A percentile compares a stretch with the other conserved stretches of the same genome.
Conservation (phyloP, 2,329 filamentous ascomycete genomes). For the Fonsecaea pugnacius region DNA sequence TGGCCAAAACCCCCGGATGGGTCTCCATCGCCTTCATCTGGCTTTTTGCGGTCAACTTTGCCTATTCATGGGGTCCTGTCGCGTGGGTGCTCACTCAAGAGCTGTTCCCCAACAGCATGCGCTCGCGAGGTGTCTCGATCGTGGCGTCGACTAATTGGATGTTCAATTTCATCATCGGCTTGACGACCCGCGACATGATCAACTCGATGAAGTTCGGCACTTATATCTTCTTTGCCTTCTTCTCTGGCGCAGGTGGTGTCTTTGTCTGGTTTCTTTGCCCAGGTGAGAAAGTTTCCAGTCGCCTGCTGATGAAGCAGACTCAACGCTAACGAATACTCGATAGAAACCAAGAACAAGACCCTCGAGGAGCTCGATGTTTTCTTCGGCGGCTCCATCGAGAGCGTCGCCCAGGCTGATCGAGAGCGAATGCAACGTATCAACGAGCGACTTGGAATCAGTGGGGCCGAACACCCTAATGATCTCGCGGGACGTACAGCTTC, state of each 20-base stretch:
- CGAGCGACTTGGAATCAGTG: background rate
- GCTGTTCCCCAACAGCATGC: conserved; percentile 46
- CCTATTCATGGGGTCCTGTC: conserved; percentile 43
- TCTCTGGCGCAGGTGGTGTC: background rate
- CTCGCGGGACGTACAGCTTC: background rate
- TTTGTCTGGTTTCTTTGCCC: conserved; percentile 4
- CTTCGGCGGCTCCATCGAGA: background rate
- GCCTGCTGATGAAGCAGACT: too few relatives aligned
- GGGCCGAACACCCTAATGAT: background rate
- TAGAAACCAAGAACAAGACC: conserved; percentile 1
- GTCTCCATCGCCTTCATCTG: conserved; percentile 63
- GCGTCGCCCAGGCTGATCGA: background rate
- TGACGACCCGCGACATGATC: background rate
- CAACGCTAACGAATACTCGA: background rate
- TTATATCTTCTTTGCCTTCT: conserved; percentile 6
- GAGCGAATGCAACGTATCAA: background rate
- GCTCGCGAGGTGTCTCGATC: conserved; percentile 20
- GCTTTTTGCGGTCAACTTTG: conserved; percentile 75
- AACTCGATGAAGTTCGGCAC: background rate
- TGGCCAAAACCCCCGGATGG: conserved; percentile 68
- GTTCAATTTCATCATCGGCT: conserved; percentile 10
- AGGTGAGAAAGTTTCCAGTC: background rate
- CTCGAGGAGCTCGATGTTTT: conserved; percentile 2
- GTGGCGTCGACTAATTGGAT: conserved; percentile 1
- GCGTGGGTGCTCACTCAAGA: conserved; percentile 48